phyloP scores from a whole-genome alignment of 1,139 yeast species.

The Zygoascus meyerae region DNA sequence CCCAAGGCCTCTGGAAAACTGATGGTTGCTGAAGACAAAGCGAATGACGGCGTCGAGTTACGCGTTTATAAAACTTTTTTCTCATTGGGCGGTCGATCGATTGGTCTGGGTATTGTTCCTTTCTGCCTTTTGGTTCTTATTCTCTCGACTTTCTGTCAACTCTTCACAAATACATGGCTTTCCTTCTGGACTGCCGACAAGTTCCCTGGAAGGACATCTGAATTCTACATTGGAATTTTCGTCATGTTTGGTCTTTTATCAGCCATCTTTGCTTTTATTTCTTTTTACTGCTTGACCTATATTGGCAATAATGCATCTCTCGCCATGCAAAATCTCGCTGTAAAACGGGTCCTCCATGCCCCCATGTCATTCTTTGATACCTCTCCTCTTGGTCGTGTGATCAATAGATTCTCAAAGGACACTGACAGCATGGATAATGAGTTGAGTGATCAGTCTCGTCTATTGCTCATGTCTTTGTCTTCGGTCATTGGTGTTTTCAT shows the following conservation, averaged over 20 bases:
- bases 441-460: slow-evolving; percentile 34
- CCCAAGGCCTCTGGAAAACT: slow-evolving; percentile 29
- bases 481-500: slow-evolving; percentile 59
- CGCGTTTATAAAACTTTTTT: slow-evolving; percentile 49
- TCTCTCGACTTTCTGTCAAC: slow-evolving; percentile 51
- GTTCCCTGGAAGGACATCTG: slow-evolving; percentile 43
- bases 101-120: slow-evolving; percentile 41
- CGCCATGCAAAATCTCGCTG: slow-evolving; percentile 42
- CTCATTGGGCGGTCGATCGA: slow-evolving; percentile 50
- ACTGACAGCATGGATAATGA: slow-evolving; percentile 81
- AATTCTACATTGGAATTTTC: slow-evolving; percentile 69
- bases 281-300: slow-evolving; percentile 46
- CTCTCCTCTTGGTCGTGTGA: slow-evolving; percentile 64
- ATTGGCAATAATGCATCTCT: slow-evolving; percentile 42
- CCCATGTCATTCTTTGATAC: slow-evolving; percentile 68
- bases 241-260: slow-evolving; percentile 45
- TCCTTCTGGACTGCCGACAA: slow-evolving; percentile 71
- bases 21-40: slow-evolving; percentile 45
- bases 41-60: slow-evolving; percentile 43
- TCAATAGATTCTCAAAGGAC: slow-evolving; percentile 75
- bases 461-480: slow-evolving; percentile 46
- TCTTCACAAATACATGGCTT: slow-evolving; percentile 76
- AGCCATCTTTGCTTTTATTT: slow-evolving; percentile 35
- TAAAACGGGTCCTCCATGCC: slow-evolving; percentile 60
- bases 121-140: slow-evolving; percentile 36